Conservation (phyloP, 2,329 filamentous ascomycete genomes). For the Aureobasidium namibiae region DNA sequence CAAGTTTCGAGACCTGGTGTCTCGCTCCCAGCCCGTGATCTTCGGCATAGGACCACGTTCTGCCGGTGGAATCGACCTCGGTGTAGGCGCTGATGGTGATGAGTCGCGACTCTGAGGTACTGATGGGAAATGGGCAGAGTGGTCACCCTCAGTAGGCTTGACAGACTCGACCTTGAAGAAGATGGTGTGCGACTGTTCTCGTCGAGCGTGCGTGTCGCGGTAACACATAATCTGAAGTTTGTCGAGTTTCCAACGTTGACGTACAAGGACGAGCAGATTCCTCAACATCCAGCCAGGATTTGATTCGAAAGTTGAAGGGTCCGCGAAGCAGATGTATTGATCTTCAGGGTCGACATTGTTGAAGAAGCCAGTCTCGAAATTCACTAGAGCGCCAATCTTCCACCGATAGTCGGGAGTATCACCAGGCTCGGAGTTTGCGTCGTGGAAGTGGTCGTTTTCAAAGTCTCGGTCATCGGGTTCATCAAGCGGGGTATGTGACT, state of each 20-base stretch:
- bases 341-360: conserved; percentile 61
- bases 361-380: conserved; percentile 86
- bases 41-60: conserved; percentile 51
- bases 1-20: conserved; percentile 66
- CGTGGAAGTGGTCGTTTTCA: conserved; percentile 32
- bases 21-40: conserved; percentile 91
- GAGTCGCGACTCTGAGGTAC: background rate
- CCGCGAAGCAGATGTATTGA: conserved; percentile 76
- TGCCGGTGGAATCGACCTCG: conserved; percentile 13
- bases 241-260: conserved; percentile 68
- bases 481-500: conserved; percentile 20
- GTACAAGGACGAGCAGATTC: conserved; percentile 77
- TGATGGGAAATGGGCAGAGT: conserved; percentile 16
- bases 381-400: conserved; percentile 66
- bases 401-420: conserved; percentile 62
- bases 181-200: conserved; percentile 74
- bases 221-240: conserved; percentile 84
- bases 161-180: conserved; percentile 56
- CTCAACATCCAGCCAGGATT: conserved; percentile 89
- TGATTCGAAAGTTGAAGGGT: conserved; percentile 81
- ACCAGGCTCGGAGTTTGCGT: conserved; percentile 16
- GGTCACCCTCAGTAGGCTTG: conserved; percentile 10
- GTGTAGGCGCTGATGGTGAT: conserved; percentile 20
- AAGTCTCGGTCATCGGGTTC: conserved; percentile 22
- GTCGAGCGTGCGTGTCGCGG: conserved; percentile 67